Evolutionary conservation across 495 filamentous ascomycete species (phyloP), one percentile per base, ranked within the genome.

Genomic region (Xylaria longipes): DNA sequence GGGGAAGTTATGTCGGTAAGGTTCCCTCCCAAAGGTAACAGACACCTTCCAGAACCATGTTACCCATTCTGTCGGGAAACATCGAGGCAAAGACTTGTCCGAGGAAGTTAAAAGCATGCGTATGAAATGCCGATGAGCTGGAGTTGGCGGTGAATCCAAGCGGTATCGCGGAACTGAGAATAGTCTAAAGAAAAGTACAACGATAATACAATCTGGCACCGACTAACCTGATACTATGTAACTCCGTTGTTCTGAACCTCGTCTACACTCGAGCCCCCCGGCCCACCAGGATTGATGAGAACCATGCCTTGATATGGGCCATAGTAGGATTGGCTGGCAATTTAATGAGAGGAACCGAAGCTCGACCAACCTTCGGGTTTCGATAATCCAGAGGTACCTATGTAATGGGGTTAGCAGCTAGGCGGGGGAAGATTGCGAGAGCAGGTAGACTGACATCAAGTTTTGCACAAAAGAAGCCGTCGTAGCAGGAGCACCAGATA

Each of bases 31-130:
- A 81, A 39, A 5, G 77, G 76, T 41, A 65, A 25, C 54, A 27
- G 46, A 81, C 79, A 3, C 78, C 79, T 25, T 81, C 79, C 31
- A 81, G 17, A 37, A 81, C 15, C 65, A 80, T 5, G 60, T 75
- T 67, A 14, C 78, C 79, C 15, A 80, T 78, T 12, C 75, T 63
- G 3, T 77, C 75, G 0, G 78, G 78, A 68, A 79, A 81, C 78
- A 79, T 79, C 29, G 62, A 65, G 8, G 79, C 76, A 41, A 81
- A 81, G 70, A 83, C 88, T 71, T 81, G 73, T 0, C 88, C 88
- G 0, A 90, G 77, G 11, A 87, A 74, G n/a, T 20, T 50, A 8
- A 78, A 39, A n/a, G 41, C 3, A 54, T 29, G 25, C n/a, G 8
- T 20, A 14, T 4, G 11, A 27, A 54, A 15, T 14, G 45, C 20